Evolutionary conservation across 2,329 filamentous ascomycete species (phyloP), one percentile per base, ranked within the genome.

Genomic region (Aureobasidium sp.): DNA sequence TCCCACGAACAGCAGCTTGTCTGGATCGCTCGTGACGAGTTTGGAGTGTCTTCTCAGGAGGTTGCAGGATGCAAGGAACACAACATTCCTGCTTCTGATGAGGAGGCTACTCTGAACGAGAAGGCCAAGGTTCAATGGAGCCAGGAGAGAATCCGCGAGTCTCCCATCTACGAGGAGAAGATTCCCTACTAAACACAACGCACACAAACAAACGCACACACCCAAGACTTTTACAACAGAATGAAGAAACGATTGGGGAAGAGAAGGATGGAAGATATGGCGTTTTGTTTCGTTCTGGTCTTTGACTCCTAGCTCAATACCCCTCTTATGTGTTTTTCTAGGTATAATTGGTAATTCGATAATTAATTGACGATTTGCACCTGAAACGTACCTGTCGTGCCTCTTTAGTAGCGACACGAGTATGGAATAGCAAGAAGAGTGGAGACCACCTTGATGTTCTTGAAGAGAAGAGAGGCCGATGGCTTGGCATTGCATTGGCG

Each of bases 61-160:
- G 69, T 74, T 16, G 57, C 61, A 37, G 65, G 72, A 34, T 70
- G 70, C 22, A 65, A 65, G 50, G 69, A 69, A 53, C 65, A 64
- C 21, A 63, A 61, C 0, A 67, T 76, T 14, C 42, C 61, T n/a
- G 70, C 71, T 4, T 74, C 71, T 6, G 71, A 75, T 49, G 71
- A 74, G 32, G 70, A 69, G 35, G 72, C 73, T 16, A 61, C 62
- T 19, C 66, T 75, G 44, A 68, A 75, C 55, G 70, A 72, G 60
- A 69, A 74, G 62, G 71, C 70, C 21, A 70, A 66, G 57, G 62
- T 75, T 35, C 63, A 66, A 55, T 75, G 73, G 71, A 69, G 73
- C 38, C 62, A 69, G 52, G 66, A 68, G 2, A 63, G 66, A 44
- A 66, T 73, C 27, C 66, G 68, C 41, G 65, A 71, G 56, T 69